A percentile compares a stretch with the other conserved stretches of the same genome.
Conservation (phyloP, 495 filamentous ascomycete genomes). For the Lasiosphaeria miniovina region DNA sequence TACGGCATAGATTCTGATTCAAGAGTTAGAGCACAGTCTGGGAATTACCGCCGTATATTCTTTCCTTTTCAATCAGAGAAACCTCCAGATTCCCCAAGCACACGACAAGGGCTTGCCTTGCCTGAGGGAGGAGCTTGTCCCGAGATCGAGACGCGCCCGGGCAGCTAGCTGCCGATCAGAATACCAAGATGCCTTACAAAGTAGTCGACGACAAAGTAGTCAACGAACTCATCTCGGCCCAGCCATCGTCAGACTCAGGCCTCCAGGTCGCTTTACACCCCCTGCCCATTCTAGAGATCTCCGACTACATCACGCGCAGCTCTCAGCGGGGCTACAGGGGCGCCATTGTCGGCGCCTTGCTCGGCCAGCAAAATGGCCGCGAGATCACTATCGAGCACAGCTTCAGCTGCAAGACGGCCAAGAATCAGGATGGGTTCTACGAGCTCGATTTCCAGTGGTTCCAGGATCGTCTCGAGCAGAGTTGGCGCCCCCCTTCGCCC, state of each 20-base stretch:
- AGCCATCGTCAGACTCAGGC: constrained; percentile 67
- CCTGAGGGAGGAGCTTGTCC: neutral
- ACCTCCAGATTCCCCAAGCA: neutral
- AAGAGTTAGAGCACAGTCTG: too few relatives aligned
- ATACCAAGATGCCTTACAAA: constrained; percentile 18
- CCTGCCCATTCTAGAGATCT: constrained; percentile 91
- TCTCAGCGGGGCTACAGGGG: constrained; percentile 69
- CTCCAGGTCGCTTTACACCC: constrained; percentile 87
- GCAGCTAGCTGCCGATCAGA: neutral
- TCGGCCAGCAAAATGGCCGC: constrained; percentile 88
- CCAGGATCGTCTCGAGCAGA: constrained; percentile 73
- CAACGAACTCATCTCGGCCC: constrained; percentile 42
- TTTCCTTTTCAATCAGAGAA: neutral
- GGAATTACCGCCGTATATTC: neutral
- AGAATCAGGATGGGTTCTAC: constrained; percentile 48
- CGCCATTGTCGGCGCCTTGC: constrained; percentile 78
- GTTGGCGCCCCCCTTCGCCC: constrained; percentile 45
- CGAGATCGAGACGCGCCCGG: neutral
- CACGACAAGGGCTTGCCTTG: neutral
- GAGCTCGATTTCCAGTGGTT: constrained; percentile 72
- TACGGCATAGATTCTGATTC: too few relatives aligned
- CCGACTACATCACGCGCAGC: constrained; percentile 92
- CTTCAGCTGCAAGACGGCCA: constrained; percentile 69
- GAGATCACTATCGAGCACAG: constrained; percentile 89
- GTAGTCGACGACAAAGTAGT: constrained; percentile 20